Conservation (phyloP, 345 rosid species). For the Trapa bicornis region DNA sequence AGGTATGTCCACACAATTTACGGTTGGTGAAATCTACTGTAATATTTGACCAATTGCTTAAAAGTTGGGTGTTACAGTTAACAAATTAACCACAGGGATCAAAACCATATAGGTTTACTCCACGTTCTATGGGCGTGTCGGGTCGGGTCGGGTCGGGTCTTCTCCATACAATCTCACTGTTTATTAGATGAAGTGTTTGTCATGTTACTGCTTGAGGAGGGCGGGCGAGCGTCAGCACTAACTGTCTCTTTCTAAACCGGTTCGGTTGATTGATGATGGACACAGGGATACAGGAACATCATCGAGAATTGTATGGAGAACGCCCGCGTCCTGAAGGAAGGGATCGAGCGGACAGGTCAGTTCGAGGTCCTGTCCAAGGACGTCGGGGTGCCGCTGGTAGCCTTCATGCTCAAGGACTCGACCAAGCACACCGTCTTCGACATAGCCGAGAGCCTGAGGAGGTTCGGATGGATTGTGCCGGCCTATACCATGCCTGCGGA, state of each 20-base stretch:
- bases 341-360: constrained; percentile 22
- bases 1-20: constrained; percentile 11
- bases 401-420: constrained; percentile 33
- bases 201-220: no score
- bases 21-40: no score
- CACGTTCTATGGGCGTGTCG: no score
- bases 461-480: constrained; percentile 77
- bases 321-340: constrained; percentile 20
- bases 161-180: no score
- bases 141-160: no score
- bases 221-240: no score
- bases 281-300: constrained; percentile 32
- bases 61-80: no score
- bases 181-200: no score
- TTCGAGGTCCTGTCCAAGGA: constrained; percentile 35
- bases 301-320: constrained; percentile 36
- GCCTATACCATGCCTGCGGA: constrained; percentile 85
- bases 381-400: constrained; percentile 35
- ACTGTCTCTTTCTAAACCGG: no score
- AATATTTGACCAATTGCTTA: neutral
- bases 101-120: no score
- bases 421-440: constrained; percentile 23
- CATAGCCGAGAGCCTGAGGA: constrained; percentile 28
- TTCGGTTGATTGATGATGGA: no score
- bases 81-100: no score